Conservation (phyloP, 371 early-diverging fungal genomes). For the Rhizomucor miehei region DNA sequence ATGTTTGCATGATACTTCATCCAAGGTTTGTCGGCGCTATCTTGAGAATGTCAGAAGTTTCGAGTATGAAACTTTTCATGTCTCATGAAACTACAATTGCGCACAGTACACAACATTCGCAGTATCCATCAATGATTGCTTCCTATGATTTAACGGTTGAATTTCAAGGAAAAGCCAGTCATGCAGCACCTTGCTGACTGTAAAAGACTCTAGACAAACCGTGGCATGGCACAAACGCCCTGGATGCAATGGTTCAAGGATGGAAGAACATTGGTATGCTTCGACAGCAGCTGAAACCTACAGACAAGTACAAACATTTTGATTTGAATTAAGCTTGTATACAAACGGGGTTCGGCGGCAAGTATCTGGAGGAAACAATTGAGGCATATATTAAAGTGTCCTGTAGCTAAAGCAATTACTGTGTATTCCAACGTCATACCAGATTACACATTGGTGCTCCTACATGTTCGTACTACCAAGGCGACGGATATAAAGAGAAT, state of each 20-base stretch:
- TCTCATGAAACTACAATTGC: background rate
- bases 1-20: slow-evolving; percentile 80
- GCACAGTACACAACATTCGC: slow-evolving; percentile 23
- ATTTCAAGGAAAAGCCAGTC: slow-evolving; percentile 65
- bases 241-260: slow-evolving; percentile 64
- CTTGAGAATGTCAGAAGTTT: no score
- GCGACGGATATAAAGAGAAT: slow-evolving; percentile 43
- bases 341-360: slow-evolving; percentile 64
- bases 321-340: no score
- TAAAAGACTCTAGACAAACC: slow-evolving; percentile 29
- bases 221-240: slow-evolving; percentile 68
- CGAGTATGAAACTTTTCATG: background rate
- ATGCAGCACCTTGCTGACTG: slow-evolving; percentile 32
- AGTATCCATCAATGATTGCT: slow-evolving; percentile 37
- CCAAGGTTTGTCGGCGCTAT: slow-evolving; percentile 55
- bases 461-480: slow-evolving; percentile 55
- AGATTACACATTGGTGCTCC: slow-evolving; percentile 51
- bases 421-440: slow-evolving; percentile 54
- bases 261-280: slow-evolving; percentile 64
- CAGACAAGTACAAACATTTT: slow-evolving; percentile 26
- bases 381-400: background rate
- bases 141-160: slow-evolving; percentile 51
- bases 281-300: slow-evolving; percentile 69
- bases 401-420: background rate
- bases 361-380: slow-evolving; percentile 20